A percentile compares a stretch with the other conserved stretches of the same genome.
Evolutionary conservation across 2,329 filamentous ascomycete genomes (phyloP).

Genomic region (Talaromyces sp.): DNA sequence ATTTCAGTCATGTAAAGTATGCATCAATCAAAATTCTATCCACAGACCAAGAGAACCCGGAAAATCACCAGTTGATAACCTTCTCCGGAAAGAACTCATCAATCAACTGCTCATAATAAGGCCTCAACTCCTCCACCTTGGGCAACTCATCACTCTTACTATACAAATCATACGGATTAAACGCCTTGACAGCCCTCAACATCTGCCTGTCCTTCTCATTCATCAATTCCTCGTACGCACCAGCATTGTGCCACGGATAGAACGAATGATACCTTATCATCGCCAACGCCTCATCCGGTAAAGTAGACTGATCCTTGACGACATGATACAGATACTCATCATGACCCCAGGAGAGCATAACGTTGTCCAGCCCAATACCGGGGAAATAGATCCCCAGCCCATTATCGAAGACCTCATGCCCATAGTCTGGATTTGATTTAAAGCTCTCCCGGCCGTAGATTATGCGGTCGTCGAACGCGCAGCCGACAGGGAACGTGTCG

Average conservation of each 20-base stretch:
- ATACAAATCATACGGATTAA: constrained; percentile 90
- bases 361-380: constrained; percentile 77
- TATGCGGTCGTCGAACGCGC: constrained; percentile 62
- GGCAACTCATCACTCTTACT: constrained; percentile 85
- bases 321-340: constrained; percentile 65
- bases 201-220: constrained; percentile 74
- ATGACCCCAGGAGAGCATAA: constrained; percentile 82
- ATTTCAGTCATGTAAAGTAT: not conserved
- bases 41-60: not conserved
- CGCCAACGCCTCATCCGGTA: constrained; percentile 78
- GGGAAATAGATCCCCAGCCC: constrained; percentile 75
- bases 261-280: constrained; percentile 95
- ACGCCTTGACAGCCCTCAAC: constrained; percentile 75
- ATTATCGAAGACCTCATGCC: constrained; percentile 69
- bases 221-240: constrained; percentile 80
- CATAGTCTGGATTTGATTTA: constrained; percentile 68
- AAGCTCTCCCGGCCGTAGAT: constrained; percentile 77
- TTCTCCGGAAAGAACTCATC: constrained; percentile 18
- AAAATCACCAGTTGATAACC: constrained; percentile 17
- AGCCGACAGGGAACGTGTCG: constrained; percentile 48
- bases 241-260: constrained; percentile 84
- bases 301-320: constrained; percentile 73
- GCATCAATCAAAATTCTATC: not conserved
- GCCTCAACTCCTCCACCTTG: constrained; percentile 66
- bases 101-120: constrained; percentile 20